Evolutionary conservation across 1,139 yeast genomes (phyloP).

Genomic region (Insectozyma bohioensis): DNA sequence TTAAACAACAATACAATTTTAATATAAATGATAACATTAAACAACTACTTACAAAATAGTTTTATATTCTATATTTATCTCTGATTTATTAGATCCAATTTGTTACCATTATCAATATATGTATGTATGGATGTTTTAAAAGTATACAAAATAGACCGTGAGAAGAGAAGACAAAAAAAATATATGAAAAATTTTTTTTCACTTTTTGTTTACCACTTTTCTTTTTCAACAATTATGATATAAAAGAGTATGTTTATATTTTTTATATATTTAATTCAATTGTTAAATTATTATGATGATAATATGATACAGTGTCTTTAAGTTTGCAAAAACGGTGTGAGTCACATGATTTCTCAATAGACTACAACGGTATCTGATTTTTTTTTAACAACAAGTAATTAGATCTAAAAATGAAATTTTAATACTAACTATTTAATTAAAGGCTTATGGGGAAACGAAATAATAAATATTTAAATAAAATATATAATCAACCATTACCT

Average conservation of each 20-base stretch:
- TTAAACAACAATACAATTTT: too few species aligned
- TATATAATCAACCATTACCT: slow-evolving; percentile 50
- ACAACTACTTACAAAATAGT: too few species aligned
- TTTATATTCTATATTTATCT: too few species aligned
- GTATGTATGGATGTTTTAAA: too few species aligned
- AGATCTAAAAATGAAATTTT: background rate
- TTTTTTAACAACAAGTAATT: slow-evolving; percentile 1
- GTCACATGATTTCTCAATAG: slow-evolving; percentile 83
- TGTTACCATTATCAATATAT: too few species aligned
- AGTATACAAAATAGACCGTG: too few species aligned
- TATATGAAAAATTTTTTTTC: background rate
- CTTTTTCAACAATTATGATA: background rate
- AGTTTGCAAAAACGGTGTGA: slow-evolving; percentile 53
- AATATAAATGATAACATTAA: too few species aligned
- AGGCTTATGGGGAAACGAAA: slow-evolving; percentile 19
- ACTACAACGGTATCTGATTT: slow-evolving; percentile 99
- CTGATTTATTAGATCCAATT: too few species aligned
- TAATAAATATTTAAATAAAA: slow-evolving; percentile 29
- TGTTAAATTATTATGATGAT: slow-evolving; percentile 40
- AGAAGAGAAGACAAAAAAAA: background rate
- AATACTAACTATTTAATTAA: slow-evolving; percentile 16
- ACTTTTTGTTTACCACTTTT: too few species aligned
- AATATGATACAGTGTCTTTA: slow-evolving; percentile 38
- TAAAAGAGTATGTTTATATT: slow-evolving; percentile 5
- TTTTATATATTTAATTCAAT: too few species aligned